These are phyloP conservation scores for Dryas integrifolia DNA, from an alignment of 331 rosid species.

Conservation along the genomic window DNA sequence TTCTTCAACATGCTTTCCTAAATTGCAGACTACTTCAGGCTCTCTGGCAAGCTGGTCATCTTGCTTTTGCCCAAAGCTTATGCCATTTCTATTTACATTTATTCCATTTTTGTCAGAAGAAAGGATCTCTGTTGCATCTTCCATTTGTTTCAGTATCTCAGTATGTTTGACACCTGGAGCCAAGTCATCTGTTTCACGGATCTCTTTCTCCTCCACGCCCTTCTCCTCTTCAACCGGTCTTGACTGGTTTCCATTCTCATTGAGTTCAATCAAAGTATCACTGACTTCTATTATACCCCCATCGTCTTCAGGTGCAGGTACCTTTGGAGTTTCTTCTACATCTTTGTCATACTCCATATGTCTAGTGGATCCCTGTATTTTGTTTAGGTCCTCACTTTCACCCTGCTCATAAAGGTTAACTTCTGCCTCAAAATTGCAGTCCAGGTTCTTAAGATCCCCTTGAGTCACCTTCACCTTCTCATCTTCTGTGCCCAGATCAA, in stretches of 20 bases:
- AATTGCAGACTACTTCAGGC: slow-evolving; percentile 34
- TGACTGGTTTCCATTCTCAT: slow-evolving; percentile 32
- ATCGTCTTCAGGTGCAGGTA: slow-evolving; percentile 33
- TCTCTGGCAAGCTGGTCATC: slow-evolving; percentile 32
- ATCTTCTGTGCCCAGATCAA: slow-evolving; percentile 29
- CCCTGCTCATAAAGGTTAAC: slow-evolving; percentile 35
- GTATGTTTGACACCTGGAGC: slow-evolving; percentile 32
- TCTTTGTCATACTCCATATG: slow-evolving; percentile 32
- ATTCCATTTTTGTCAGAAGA: slow-evolving; percentile 27
- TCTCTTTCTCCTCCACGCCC: slow-evolving; percentile 33
- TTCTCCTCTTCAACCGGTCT: slow-evolving; percentile 34
- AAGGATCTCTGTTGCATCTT: slow-evolving; percentile 27
- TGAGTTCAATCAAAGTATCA: slow-evolving; percentile 34
- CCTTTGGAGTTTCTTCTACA: slow-evolving; percentile 29
- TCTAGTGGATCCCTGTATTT: slow-evolving; percentile 27
- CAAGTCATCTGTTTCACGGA: slow-evolving; percentile 38
- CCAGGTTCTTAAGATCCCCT: slow-evolving; percentile 36
- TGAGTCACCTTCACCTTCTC: slow-evolving; percentile 27
- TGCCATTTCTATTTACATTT: slow-evolving; percentile 28
- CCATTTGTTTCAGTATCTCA: slow-evolving; percentile 34
- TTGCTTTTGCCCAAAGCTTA: slow-evolving; percentile 37
- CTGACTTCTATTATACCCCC: slow-evolving; percentile 22
- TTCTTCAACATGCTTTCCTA: slow-evolving; percentile 40
- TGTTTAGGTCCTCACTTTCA: slow-evolving; percentile 39
- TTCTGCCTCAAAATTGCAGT: slow-evolving; percentile 32